Percentiles rank a stretch among this genome's conserved stretches.
Evolutionary conservation across 306 rosid genomes (phyloP).

Genomic region (Biancaea sappan): DNA sequence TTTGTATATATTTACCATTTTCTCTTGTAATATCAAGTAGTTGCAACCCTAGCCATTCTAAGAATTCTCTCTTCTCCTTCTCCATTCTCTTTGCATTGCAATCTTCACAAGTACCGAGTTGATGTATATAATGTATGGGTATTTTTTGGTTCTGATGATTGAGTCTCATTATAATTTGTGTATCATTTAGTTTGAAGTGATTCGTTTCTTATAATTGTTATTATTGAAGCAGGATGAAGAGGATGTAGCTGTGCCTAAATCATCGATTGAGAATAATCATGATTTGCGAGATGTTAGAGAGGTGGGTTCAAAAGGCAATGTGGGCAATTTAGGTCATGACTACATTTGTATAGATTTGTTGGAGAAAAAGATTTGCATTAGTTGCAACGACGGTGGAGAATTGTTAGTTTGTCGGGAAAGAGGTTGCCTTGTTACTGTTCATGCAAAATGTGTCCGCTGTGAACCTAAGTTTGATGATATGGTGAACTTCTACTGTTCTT

Average conservation of each 20-base stretch:
- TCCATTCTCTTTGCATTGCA: too few relatives aligned
- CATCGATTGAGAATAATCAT: slow-evolving; percentile 5
- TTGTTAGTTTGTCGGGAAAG: slow-evolving; percentile 53
- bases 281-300: background rate
- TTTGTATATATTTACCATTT: too few relatives aligned
- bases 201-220: background rate
- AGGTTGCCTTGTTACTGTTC: slow-evolving; percentile 61
- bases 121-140: background rate
- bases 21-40: too few relatives aligned
- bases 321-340: slow-evolving; percentile 13
- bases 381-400: slow-evolving; percentile 46
- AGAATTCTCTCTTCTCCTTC: too few relatives aligned
- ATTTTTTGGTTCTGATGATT: background rate
- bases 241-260: slow-evolving; percentile 17
- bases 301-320: too few relatives aligned
- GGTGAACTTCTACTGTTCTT: slow-evolving; percentile 66
- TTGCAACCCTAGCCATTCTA: too few relatives aligned
- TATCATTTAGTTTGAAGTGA: background rate
- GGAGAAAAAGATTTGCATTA: slow-evolving; percentile 44
- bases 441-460: slow-evolving; percentile 52
- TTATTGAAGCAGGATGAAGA: slow-evolving; percentile 8
- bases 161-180: background rate
- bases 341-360: slow-evolving; percentile 17
- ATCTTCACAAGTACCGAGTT: background rate
- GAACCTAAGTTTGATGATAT: slow-evolving; percentile 57